These are phyloP conservation scores for Malus domestica DNA, from an alignment of 306 rosid species.

Conservation along the genomic window DNA sequence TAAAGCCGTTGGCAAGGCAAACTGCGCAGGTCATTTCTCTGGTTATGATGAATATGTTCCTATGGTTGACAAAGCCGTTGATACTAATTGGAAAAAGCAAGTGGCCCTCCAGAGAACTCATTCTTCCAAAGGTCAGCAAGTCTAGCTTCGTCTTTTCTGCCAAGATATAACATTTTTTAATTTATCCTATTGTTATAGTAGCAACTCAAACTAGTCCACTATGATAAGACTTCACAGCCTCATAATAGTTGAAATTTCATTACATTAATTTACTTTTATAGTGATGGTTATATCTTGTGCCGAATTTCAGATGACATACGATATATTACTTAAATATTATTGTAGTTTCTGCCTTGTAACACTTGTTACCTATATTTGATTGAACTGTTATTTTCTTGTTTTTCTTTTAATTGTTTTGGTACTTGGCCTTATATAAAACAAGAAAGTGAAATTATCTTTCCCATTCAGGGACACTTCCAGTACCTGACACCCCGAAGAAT, in stretches of 20 bases:
- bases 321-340: background rate
- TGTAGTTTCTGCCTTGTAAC: background rate
- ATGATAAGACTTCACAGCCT: background rate
- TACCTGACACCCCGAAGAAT: constrained; percentile 23
- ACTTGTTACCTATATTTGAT: background rate
- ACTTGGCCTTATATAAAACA: background rate
- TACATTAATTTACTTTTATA: background rate
- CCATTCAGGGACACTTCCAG: constrained; percentile 50
- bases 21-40: constrained; percentile 46
- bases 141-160: background rate
- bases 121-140: constrained; percentile 54
- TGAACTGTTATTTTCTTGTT: background rate
- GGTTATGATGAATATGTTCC: constrained; percentile 93
- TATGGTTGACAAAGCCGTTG: constrained; percentile 96
- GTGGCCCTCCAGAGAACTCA: constrained; percentile 40
- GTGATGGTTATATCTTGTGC: background rate
- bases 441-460: background rate
- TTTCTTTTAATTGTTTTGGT: background rate
- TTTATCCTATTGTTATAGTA: background rate
- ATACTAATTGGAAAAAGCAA: constrained; percentile 73
- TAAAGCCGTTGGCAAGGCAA: constrained; percentile 63
- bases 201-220: background rate
- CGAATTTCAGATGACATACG: background rate
- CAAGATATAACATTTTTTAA: background rate
- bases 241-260: background rate